Percentiles rank a stretch among this genome's conserved stretches.
These are phyloP conservation scores for Leccinum pellstonianum DNA, from an alignment of 768 basidiomycete species.

Conservation along the genomic window DNA sequence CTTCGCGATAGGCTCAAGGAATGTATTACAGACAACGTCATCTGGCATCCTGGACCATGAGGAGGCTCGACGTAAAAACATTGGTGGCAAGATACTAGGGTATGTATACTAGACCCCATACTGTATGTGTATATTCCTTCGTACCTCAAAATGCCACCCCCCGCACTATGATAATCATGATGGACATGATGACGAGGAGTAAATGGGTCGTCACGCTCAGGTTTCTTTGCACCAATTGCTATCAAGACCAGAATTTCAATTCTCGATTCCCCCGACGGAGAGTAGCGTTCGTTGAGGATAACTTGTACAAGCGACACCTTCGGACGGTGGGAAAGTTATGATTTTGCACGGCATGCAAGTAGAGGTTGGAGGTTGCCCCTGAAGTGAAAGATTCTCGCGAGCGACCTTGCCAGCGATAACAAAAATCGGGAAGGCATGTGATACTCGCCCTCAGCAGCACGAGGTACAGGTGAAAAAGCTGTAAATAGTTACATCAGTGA, in stretches of 20 bases:
- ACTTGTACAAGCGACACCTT: too few relatives aligned
- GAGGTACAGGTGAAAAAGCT: too few relatives aligned
- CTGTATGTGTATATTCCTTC: conserved; percentile 25
- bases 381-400: too few relatives aligned
- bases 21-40: conserved; percentile 74
- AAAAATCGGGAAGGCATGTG: too few relatives aligned
- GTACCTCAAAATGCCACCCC: conserved; percentile 2
- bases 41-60: conserved; percentile 99
- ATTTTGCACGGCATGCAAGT: too few relatives aligned
- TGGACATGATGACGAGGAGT: background rate
- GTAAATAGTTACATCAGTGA: too few relatives aligned
- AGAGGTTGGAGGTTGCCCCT: too few relatives aligned
- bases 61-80: conserved; percentile 97
- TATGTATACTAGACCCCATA: conserved; percentile 73
- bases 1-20: background rate
- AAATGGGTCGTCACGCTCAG: background rate
- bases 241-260: background rate
- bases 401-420: too few relatives aligned
- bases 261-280: too few relatives aligned
- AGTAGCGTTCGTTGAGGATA: too few relatives aligned
- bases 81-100: conserved; percentile 92
- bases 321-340: too few relatives aligned
- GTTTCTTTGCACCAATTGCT: background rate
- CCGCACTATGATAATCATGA: background rate
- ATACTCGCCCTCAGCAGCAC: too few relatives aligned